Percentiles rank a stretch among this genome's conserved stretches.
Evolutionary conservation across 768 basidiomycete genomes (phyloP).

Genomic region (Serpula lacrymans): DNA sequence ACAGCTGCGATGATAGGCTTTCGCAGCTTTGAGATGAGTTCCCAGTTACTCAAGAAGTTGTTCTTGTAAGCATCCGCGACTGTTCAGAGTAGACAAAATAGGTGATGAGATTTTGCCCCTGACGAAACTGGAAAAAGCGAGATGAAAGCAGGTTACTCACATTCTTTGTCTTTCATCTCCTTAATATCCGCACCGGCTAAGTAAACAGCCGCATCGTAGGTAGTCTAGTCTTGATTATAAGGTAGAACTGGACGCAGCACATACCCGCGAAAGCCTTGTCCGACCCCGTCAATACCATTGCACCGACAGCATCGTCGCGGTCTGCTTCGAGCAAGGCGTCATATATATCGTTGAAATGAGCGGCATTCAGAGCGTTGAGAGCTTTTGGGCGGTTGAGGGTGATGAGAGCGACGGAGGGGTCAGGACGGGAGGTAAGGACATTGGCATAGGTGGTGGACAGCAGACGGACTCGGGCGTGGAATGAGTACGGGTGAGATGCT

Average conservation of each 20-base stretch:
- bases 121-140: too few relatives aligned
- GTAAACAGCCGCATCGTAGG: conserved; percentile 3
- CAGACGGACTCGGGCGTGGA: too few relatives aligned
- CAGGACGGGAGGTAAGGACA: conserved; percentile 67
- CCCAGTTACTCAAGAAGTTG: conserved; percentile 87
- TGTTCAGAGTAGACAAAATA: conserved; percentile 23
- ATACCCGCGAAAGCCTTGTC: conserved; percentile 91
- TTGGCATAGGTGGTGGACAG: conserved; percentile 50
- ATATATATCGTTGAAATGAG: conserved; percentile 81
- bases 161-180: conserved; percentile 97
- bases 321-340: conserved; percentile 70
- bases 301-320: conserved; percentile 66
- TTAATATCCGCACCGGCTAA: conserved; percentile 97
- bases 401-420: conserved; percentile 70
- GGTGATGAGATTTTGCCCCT: background rate
- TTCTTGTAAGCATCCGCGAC: conserved; percentile 84
- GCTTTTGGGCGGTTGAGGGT: conserved; percentile 89
- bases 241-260: conserved; percentile 16
- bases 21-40: conserved; percentile 61
- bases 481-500: too few relatives aligned
- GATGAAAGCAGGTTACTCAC: conserved; percentile 48
- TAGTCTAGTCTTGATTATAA: background rate
- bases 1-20: conserved; percentile 98
- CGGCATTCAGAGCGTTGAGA: conserved; percentile 81
- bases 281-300: conserved; percentile 90